Evolutionary conservation across 192 early-diverging fungal genomes (phyloP), one percentile per base, ranked within the genome.

Genomic region (Coemansia sp.): DNA sequence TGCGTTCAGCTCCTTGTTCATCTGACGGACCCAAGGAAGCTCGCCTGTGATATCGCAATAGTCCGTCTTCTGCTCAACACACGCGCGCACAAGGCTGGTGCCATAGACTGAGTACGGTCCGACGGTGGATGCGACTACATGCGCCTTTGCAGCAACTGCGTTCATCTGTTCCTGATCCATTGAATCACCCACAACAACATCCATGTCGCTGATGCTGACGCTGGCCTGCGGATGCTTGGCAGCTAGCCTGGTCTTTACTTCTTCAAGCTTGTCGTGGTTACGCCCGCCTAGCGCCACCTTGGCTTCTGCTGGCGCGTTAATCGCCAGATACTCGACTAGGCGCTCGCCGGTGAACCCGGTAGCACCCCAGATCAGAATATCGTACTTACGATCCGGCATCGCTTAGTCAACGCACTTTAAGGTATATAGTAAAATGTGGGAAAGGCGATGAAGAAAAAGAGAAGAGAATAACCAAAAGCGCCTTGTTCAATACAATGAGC

Each of bases 41-140:
- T 96, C 94, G 44, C 94, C 96, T n/a, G 94, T 95, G 11, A 89
- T 92, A 66, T 98, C 96, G 36, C 94, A 84, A 69, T 96, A 98
- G 69, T 98, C 89, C 0, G 95, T 93, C 12, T 26, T 62, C 14
- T 68, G 72, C 12, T 65, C 62, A 9, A 83, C 81, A 15, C 81
- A 83, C 12, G 76, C 81, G 12, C 69, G 63, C 38, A 83, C 69
- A 2, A 95, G 68, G 12, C 88, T 85, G 21, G 85, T 83, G 44
- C 94, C 94, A 62, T 94, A 87, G 38, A 87, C 62, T 5, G 83
- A 52, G 75, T 90, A 95, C 6, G 94, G 95, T 34, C 92, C 95
- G 16, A 94, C 94, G 8, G 92, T 93, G 0, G 88, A 87, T 53
- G 95, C 81, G 9, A 97, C 79, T 21, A 95, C 94, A 46, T 83